These are phyloP conservation scores for Dissophora ornata DNA, from an alignment of 192 early-diverging fungal genomes.

Conservation along the genomic window DNA sequence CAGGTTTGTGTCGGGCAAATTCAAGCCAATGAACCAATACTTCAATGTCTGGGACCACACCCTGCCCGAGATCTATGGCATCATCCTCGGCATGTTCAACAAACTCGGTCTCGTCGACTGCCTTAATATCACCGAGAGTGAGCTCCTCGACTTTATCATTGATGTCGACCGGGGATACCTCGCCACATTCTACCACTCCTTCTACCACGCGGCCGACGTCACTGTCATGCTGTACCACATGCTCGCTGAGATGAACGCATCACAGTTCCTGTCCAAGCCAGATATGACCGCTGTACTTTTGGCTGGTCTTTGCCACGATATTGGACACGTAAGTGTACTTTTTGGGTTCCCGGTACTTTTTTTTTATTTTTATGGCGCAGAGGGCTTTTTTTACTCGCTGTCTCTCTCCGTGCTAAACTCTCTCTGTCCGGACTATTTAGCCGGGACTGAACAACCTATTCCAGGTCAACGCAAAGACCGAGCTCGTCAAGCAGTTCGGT, in stretches of 20 bases:
- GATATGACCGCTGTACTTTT: constrained; percentile 84
- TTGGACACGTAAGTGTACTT: constrained; percentile 85
- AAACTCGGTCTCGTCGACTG: constrained; percentile 70
- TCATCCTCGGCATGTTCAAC: constrained; percentile 83
- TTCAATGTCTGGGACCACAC: constrained; percentile 76
- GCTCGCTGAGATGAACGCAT: constrained; percentile 74
- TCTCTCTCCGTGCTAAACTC: neutral
- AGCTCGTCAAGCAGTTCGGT: constrained; percentile 77
- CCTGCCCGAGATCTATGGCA: constrained; percentile 83
- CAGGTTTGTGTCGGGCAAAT: constrained; percentile 58
- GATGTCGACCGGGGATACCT: constrained; percentile 86
- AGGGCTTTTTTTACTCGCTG: no score
- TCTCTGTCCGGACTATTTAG: constrained; percentile 52
- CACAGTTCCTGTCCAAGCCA: constrained; percentile 71
- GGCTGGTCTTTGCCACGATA: constrained; percentile 91
- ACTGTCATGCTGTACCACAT: constrained; percentile 85
- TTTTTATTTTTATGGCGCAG: no score
- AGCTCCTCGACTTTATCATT: constrained; percentile 86
- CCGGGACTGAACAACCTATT: constrained; percentile 94
- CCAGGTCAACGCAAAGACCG: constrained; percentile 87
- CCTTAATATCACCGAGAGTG: constrained; percentile 66
- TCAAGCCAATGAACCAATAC: constrained; percentile 46
- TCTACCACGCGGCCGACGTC: constrained; percentile 93
- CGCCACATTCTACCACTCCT: constrained; percentile 93
- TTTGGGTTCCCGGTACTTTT: no score